Conservation (phyloP, 768 basidiomycete species). For the Hygrocybe punicea region DNA sequence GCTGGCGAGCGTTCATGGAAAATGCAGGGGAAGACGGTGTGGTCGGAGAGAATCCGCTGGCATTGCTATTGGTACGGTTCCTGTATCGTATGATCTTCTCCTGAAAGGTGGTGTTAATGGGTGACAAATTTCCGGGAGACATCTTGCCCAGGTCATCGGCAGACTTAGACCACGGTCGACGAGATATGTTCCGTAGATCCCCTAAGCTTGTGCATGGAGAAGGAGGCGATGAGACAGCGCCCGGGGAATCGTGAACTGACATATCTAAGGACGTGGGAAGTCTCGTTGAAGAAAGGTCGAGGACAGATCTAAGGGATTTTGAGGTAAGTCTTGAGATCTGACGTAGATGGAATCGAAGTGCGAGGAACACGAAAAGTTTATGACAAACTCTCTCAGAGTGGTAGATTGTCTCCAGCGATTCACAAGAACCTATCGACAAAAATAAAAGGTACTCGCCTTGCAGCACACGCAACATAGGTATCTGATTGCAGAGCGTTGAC, state of each 20-base stretch:
- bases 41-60: constrained; percentile 41
- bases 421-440: not conserved
- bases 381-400: not conserved
- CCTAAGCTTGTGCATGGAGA: constrained; percentile 40
- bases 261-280: constrained; percentile 46
- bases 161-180: constrained; percentile 74
- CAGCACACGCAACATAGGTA: constrained; percentile 44
- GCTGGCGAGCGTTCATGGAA: constrained; percentile 38
- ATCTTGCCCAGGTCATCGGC: constrained; percentile 73
- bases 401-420: too few relatives aligned
- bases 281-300: constrained; percentile 53
- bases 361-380: not conserved
- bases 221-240: constrained; percentile 39
- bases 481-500: constrained; percentile 37
- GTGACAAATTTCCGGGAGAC: constrained; percentile 33
- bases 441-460: constrained; percentile 45
- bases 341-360: not conserved
- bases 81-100: constrained; percentile 67
- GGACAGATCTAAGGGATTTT: constrained; percentile 51
- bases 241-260: constrained; percentile 35
- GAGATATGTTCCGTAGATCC: constrained; percentile 66
- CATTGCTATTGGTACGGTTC: constrained; percentile 53
- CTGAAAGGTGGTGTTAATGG: constrained; percentile 52
- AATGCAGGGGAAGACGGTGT: constrained; percentile 31
- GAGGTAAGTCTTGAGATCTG: constrained; percentile 18